Conservation (phyloP, 768 basidiomycete species). For the Collybia sordida region DNA sequence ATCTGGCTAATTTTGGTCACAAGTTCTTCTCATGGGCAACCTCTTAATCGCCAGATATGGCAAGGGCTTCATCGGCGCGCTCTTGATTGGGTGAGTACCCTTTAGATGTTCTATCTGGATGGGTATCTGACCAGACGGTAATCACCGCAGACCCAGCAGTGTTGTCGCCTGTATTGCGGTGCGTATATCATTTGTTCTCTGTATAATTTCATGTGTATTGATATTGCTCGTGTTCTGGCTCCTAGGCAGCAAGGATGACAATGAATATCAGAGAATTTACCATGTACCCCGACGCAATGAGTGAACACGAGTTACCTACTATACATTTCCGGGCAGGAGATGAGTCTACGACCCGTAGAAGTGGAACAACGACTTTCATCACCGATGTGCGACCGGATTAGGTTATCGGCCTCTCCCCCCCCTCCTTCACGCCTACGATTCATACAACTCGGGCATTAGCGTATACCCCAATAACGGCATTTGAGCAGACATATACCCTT, state of each 20-base stretch:
- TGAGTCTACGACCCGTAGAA: not conserved
- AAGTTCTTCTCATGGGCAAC: constrained; percentile 18
- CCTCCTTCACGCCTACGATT: no score
- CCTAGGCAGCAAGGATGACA: constrained; percentile 22
- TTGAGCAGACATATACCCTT: not conserved
- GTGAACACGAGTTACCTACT: not conserved
- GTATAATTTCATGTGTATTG: not conserved
- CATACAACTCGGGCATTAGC: no score
- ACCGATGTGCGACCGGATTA: no score
- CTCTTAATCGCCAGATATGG: constrained; percentile 17
- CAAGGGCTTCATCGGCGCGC: constrained; percentile 17
- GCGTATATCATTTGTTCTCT: not conserved
- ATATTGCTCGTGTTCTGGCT: not conserved
- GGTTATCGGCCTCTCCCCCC: no score
- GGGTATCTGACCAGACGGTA: no score
- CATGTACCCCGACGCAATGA: constrained; percentile 4
- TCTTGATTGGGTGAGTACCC: constrained; percentile 18
- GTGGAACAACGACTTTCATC: no score
- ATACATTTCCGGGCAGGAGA: not conserved
- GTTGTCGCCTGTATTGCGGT: constrained; percentile 18
- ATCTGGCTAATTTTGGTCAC: not conserved
- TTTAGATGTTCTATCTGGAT: no score
- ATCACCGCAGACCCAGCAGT: constrained; percentile 9
- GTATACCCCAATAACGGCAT: no score
- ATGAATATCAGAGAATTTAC: constrained; percentile 22